phyloP scores from a whole-genome alignment of 495 filamentous ascomycete species.

The Penicillium alfredii region DNA sequence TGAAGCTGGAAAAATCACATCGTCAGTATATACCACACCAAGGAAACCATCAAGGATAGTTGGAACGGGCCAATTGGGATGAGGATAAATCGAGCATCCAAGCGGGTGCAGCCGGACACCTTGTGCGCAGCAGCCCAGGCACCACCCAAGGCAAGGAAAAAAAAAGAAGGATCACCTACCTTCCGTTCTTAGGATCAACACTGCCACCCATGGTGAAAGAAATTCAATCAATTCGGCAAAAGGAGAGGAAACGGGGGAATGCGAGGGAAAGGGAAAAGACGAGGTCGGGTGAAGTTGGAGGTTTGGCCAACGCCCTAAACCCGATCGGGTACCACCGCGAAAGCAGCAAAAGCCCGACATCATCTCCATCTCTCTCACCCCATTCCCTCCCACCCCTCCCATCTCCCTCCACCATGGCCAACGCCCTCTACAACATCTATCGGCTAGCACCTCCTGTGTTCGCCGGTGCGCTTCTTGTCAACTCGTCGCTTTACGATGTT shows the following conservation, averaged over 20 bases:
- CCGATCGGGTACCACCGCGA: slow-evolving; percentile 28
- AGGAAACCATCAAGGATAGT: background rate
- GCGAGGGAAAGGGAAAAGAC: slow-evolving; percentile 25
- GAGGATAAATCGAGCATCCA: too few species aligned
- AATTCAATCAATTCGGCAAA: slow-evolving; percentile 18
- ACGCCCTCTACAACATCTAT: slow-evolving; percentile 57
- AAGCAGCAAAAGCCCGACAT: slow-evolving; percentile 38
- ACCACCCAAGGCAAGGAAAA: slow-evolving; percentile 4
- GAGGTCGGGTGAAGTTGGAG: slow-evolving; percentile 34
- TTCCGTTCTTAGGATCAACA: slow-evolving; percentile 58
- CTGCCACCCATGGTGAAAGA: slow-evolving; percentile 60
- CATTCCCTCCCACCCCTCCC: slow-evolving; percentile 10
- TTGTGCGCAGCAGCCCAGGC: slow-evolving; percentile 9
- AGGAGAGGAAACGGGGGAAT: slow-evolving; percentile 16
- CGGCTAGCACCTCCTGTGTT: slow-evolving; percentile 65
- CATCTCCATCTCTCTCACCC: slow-evolving; percentile 13
- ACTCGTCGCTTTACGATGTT: slow-evolving; percentile 91
- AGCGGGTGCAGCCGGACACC: slow-evolving; percentile 23
- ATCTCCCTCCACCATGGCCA: slow-evolving; percentile 46
- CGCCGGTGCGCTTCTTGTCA: slow-evolving; percentile 53
- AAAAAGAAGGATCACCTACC: slow-evolving; percentile 51
- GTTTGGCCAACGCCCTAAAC: slow-evolving; percentile 30
- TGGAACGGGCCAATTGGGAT: too few species aligned
- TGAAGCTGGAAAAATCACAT: slow-evolving; percentile 51
- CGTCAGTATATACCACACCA: slow-evolving; percentile 13